phyloP scores from a whole-genome alignment of 352 stramenopile species.

The Pythium rishiriense region DNA sequence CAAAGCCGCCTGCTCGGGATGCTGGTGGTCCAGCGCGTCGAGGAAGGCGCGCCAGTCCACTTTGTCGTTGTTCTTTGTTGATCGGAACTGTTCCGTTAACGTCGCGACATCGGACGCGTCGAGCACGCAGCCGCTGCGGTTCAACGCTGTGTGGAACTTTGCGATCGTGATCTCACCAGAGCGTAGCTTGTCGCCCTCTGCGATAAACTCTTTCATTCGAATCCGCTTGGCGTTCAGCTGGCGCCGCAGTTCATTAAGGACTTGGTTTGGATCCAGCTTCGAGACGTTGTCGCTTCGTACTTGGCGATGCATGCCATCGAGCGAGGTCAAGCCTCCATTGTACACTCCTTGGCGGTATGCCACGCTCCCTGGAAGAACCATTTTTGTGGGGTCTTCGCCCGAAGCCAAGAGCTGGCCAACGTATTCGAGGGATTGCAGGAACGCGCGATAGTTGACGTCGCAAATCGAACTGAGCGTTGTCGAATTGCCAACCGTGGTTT shows the following conservation, averaged over 20 bases:
- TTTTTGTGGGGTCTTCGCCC: constrained; percentile 23
- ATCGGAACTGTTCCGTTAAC: constrained; percentile 64
- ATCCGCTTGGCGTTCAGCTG: constrained; percentile 68
- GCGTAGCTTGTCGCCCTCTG: constrained; percentile 77
- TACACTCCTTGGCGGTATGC: constrained; percentile 65
- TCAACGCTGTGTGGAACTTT: constrained; percentile 86
- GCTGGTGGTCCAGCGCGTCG: constrained; percentile 42
- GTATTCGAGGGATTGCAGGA: constrained; percentile 64
- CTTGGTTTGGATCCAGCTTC: constrained; percentile 36
- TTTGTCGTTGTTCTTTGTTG: constrained; percentile 60
- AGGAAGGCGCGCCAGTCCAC: constrained; percentile 82
- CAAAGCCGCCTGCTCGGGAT: background rate
- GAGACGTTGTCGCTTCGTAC: constrained; percentile 30
- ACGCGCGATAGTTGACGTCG: constrained; percentile 85
- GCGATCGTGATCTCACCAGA: constrained; percentile 79
- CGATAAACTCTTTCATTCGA: constrained; percentile 82
- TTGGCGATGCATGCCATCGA: constrained; percentile 36
- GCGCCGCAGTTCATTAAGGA: constrained; percentile 60
- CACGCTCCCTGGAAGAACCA: constrained; percentile 53
- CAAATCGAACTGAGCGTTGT: constrained; percentile 68
- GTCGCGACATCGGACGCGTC: constrained; percentile 64
- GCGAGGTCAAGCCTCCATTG: constrained; percentile 29
- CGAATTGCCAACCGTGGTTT: constrained; percentile 38
- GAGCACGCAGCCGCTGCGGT: constrained; percentile 72
- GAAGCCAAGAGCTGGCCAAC: constrained; percentile 30